A percentile compares a stretch with the other conserved stretches of the same genome.
phyloP scores from a whole-genome alignment of 495 filamentous ascomycete species.

The Hypoxylon lenormandii region DNA sequence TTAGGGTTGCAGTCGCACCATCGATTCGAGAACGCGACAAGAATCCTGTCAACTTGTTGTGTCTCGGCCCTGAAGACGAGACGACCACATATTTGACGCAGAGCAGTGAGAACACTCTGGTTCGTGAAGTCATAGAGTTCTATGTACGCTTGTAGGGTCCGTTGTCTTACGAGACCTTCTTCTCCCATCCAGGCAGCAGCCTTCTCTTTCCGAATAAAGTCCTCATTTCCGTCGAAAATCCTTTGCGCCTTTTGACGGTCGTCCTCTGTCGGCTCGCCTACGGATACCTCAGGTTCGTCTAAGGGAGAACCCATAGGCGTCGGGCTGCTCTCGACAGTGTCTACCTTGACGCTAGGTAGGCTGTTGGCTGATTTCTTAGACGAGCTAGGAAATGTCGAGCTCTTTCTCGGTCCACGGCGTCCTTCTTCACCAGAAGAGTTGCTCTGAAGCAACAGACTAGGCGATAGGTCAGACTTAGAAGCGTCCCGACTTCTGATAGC shows the following conservation, averaged over 20 bases:
- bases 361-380: slow-evolving; percentile 61
- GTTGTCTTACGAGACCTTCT: slow-evolving; percentile 71
- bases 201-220: slow-evolving; percentile 77
- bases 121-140: slow-evolving; percentile 87
- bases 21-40: slow-evolving; percentile 84
- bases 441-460: slow-evolving; percentile 35
- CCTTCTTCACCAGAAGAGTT: slow-evolving; percentile 23
- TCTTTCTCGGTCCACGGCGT: slow-evolving; percentile 35
- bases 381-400: slow-evolving; percentile 41
- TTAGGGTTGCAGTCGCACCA: slow-evolving; percentile 96
- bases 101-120: slow-evolving; percentile 79
- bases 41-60: slow-evolving; percentile 93
- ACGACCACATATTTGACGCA: slow-evolving; percentile 82
- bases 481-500: slow-evolving; percentile 10
- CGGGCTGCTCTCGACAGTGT: slow-evolving; percentile 50
- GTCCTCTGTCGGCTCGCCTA: slow-evolving; percentile 69
- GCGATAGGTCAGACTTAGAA: slow-evolving; percentile 27
- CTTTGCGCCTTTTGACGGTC: slow-evolving; percentile 79
- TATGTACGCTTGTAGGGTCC: slow-evolving; percentile 86
- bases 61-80: slow-evolving; percentile 92
- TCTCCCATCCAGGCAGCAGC: slow-evolving; percentile 93
- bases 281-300: slow-evolving; percentile 62
- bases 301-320: slow-evolving; percentile 54
- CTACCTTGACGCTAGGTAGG: slow-evolving; percentile 63
- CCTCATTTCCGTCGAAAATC: slow-evolving; percentile 87